Evolutionary conservation across 495 filamentous ascomycete genomes (phyloP), one percentile per base, ranked within the genome.

Genomic region (Glarea lozoyensis): DNA sequence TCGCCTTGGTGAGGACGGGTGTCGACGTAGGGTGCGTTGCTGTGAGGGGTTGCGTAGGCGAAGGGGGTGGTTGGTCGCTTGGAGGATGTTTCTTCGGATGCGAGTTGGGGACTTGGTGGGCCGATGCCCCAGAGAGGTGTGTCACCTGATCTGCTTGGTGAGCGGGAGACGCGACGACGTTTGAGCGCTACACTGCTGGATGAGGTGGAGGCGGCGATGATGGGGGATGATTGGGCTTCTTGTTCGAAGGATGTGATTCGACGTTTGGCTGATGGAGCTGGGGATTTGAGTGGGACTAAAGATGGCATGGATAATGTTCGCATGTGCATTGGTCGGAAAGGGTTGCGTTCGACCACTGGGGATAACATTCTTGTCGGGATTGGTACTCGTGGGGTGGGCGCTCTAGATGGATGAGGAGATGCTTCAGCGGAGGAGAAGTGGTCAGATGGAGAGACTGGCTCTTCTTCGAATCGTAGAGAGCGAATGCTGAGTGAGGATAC

Each of bases 41-140:
- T 77, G 43, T 71, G 56, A 6, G 76, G 76, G 5, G 76, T 80
- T 1, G 69, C 70, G 34, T 63, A 73, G 35, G 64, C 67, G 38
- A 60, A 61, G 2, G 69, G 72, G 0, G 73, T 75, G 2, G 60
- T 63, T 4, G 58, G 57, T 19, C 69, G 57, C 30, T 55, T 53
- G 16, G 22, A 36, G 1, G 37, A 42, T 2, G 49, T 48, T 11
- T 60, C 56, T 6, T 56, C 36, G 0, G 33, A 21, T 33, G 57
- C 53, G 3, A 58, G 54, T 48, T 60, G 56, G 19, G 61, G 63
- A 40, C 57, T 62, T 0, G 58, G 59, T 15, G 63, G 61, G 4
- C 52, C 43, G 11, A 58, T 56, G 49, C 61, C 70, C 57, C 57
- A 68, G 21, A 66, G 64, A 1, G 71, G 72, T 1, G 68, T 74